These are phyloP conservation scores for Pseudogymnoascus sp. DNA, from an alignment of 2,329 filamentous ascomycete genomes.

Conservation along the genomic window DNA sequence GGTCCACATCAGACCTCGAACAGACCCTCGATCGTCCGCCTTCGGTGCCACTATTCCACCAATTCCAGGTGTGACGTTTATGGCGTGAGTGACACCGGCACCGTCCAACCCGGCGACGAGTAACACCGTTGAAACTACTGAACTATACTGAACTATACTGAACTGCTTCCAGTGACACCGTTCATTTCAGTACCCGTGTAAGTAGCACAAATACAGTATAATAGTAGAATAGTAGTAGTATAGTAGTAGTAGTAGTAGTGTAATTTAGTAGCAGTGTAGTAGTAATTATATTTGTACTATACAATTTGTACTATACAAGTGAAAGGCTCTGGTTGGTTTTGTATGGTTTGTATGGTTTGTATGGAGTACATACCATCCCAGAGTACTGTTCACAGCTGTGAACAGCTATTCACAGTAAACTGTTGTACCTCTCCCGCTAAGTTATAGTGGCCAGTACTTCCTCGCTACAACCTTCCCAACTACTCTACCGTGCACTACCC, in stretches of 20 bases:
- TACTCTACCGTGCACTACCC: no score
- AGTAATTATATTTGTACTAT: neutral
- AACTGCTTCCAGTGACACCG: neutral
- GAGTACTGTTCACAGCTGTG: neutral
- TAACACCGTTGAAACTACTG: neutral
- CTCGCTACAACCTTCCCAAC: no score
- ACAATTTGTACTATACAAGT: neutral
- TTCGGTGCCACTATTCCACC: neutral
- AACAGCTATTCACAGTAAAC: neutral
- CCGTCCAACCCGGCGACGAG: neutral
- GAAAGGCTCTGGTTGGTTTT: neutral
- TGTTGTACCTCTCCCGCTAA: neutral
- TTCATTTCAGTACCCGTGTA: neutral
- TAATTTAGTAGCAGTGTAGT: neutral
- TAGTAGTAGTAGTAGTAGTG: neutral
- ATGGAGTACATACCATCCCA: neutral
- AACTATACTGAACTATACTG: no score
- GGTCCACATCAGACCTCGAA: neutral
- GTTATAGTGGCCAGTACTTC: neutral
- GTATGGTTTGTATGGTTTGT: neutral
- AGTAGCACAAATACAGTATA: neutral
- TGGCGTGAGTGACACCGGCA: neutral
- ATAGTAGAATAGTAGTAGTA: neutral
- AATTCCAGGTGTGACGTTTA: neutral
- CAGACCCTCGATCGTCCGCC: neutral